phyloP scores from a whole-genome alignment of 495 filamentous ascomycete genomes.

The Podospora sp. region DNA sequence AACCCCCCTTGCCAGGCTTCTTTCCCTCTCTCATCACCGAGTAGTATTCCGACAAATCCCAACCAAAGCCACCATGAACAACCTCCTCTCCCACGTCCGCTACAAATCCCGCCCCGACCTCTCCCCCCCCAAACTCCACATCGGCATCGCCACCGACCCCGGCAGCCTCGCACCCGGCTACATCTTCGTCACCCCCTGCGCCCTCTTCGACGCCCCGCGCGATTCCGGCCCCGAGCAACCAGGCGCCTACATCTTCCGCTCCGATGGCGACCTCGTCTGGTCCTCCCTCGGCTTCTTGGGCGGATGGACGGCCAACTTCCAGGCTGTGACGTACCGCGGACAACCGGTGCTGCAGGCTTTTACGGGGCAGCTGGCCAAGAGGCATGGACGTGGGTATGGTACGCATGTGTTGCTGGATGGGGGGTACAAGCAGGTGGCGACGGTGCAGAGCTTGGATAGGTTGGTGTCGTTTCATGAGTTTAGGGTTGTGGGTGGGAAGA shows the following conservation, averaged over 20 bases:
- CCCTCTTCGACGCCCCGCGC: neutral
- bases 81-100: neutral
- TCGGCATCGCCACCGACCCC: neutral
- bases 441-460: neutral
- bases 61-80: too few relatives aligned
- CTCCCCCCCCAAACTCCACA: neutral
- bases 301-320: neutral
- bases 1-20: too few relatives aligned
- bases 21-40: too few relatives aligned
- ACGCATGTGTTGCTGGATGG: neutral
- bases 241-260: neutral
- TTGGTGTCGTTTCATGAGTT: neutral
- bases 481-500: neutral
- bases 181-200: conserved; percentile 1
- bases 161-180: neutral
- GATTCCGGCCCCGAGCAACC: neutral
- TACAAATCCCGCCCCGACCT: conserved; percentile 4
- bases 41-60: too few relatives aligned
- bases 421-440: neutral
- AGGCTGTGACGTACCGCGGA: neutral
- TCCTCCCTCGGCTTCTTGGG: neutral
- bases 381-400: neutral
- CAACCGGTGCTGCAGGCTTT: neutral
- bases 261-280: neutral
- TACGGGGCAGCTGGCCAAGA: neutral